Evolutionary conservation across 1,139 yeast genomes (phyloP), one percentile per base, ranked within the genome.

Genomic region (Sugiyamaella castrensis): DNA sequence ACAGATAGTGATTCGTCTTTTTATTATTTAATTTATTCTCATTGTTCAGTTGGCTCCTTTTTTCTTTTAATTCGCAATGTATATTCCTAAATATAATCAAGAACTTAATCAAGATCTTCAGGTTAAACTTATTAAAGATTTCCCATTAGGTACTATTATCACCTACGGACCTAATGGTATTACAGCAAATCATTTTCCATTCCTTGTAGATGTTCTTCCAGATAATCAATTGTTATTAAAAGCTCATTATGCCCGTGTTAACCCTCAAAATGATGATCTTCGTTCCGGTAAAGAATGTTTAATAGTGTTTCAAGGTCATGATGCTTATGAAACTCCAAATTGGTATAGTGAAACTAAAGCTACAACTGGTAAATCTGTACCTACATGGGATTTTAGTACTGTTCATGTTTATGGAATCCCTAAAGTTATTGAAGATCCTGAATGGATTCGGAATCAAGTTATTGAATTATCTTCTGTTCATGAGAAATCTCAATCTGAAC

Each of bases 371-470:
- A 82, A 81, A 58, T 76, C 73, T 36, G 89, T 82, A 8, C 87
- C 88, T 10, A 83, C 89, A 0, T 83, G 88, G 89, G 83, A 80
- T 63, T 83, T 79, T 67, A 81, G 80, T 1, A 68, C 80, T 4
- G 82, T 79, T 34, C 87, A 83, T 59, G 72, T 78, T 37, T 70
- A 77, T 49, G 88, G 88, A 2, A 73, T 64, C 38, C 74, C 84
- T 8, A 69, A 55, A 15, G 63, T 83, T 9, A 63, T 78, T 15
- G 57, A 60, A 37, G 59, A 55, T 15, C 64, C 68, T 11, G 73
- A 70, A 11, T 80, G 77, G 70, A 73, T 81, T 4, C 62, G 76
- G 47, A 53, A 63, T 1, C 83, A 79, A 58, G 66, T 82, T 45
- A 68, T 71, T 24, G 60, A 63, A 11, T 67, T 82, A 46, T 75